These are phyloP conservation scores for Kodamaea sagamina DNA, from an alignment of 805 yeast genomes.

Conservation along the genomic window DNA sequence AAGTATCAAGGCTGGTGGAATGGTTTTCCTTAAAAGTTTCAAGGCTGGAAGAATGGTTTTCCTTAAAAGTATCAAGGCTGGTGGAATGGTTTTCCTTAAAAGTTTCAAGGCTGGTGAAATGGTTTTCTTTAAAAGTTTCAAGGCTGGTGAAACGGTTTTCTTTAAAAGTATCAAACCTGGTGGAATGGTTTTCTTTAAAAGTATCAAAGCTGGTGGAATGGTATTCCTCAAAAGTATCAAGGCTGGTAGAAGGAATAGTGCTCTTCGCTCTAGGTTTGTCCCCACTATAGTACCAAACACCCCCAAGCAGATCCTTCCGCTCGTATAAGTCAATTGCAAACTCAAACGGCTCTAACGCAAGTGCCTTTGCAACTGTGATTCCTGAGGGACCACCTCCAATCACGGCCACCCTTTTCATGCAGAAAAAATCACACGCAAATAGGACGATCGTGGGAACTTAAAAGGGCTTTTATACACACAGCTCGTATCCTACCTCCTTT, in stretches of 20 bases:
- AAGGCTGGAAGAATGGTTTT: too few species aligned
- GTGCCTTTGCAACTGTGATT: conserved; percentile 27
- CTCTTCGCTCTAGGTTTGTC: conserved; percentile 16
- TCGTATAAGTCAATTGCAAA: conserved; percentile 44
- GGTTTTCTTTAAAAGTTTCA: conserved; percentile 3
- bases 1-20: too few species aligned
- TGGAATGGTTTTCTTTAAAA: too few species aligned
- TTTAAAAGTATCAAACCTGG: background rate
- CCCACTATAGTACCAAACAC: conserved; percentile 43
- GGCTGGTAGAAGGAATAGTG: background rate
- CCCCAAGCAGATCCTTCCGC: conserved; percentile 41
- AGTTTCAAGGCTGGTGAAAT: too few species aligned
- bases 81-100: too few species aligned
- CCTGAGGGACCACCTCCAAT: conserved; percentile 32
- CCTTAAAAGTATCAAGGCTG: background rate
- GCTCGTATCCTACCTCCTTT: too few species aligned
- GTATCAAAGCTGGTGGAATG: conserved; percentile 1
- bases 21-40: too few species aligned
- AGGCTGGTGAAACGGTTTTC: too few species aligned
- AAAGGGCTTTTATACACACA: too few species aligned
- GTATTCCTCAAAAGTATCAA: conserved; percentile 4
- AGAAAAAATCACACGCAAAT: background rate
- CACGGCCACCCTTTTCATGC: conserved; percentile 20
- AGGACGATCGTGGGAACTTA: background rate
- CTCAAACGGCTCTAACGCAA: conserved; percentile 20